phyloP scores from a whole-genome alignment of 768 basidiomycete genomes.

The Auricularia sp. region DNA sequence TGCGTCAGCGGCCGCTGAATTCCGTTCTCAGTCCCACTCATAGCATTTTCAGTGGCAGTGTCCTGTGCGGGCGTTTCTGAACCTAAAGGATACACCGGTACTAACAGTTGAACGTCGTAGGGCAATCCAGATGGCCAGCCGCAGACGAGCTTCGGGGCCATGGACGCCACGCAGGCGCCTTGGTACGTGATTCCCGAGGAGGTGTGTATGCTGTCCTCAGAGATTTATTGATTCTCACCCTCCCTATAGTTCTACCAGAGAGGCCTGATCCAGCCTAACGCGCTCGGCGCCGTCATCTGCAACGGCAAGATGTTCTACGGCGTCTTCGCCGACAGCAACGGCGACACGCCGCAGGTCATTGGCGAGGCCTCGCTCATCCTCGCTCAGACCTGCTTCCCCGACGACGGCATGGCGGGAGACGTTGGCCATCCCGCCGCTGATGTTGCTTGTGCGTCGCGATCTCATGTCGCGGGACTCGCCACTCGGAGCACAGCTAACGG shows the following conservation, averaged over 20 bases:
- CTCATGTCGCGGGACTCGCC: not conserved
- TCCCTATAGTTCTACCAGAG: not conserved
- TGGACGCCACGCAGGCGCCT: not conserved
- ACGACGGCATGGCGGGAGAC: not conserved
- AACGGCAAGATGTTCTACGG: not conserved
- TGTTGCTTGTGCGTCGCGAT: not conserved
- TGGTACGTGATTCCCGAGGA: not conserved
- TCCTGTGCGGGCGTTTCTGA: not conserved
- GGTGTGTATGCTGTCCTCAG: not conserved
- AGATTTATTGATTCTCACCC: not conserved
- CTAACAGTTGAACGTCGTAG: not conserved
- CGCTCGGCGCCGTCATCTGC: slow-evolving; percentile 1
- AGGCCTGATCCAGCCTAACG: not conserved
- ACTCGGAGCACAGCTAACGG: not conserved
- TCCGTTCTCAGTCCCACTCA: not conserved
- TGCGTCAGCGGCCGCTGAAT: not conserved
- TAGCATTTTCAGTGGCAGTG: not conserved
- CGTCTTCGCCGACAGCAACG: not conserved
- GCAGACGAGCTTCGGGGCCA: not conserved
- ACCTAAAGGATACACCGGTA: not conserved
- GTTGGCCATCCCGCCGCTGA: not conserved
- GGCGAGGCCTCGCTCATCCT: slow-evolving; percentile 1
- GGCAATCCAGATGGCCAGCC: not conserved
- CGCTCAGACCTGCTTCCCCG: not conserved
- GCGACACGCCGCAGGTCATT: not conserved